Evolutionary conservation across 495 filamentous ascomycete species (phyloP).

Genomic region (Evernia prunastri): DNA sequence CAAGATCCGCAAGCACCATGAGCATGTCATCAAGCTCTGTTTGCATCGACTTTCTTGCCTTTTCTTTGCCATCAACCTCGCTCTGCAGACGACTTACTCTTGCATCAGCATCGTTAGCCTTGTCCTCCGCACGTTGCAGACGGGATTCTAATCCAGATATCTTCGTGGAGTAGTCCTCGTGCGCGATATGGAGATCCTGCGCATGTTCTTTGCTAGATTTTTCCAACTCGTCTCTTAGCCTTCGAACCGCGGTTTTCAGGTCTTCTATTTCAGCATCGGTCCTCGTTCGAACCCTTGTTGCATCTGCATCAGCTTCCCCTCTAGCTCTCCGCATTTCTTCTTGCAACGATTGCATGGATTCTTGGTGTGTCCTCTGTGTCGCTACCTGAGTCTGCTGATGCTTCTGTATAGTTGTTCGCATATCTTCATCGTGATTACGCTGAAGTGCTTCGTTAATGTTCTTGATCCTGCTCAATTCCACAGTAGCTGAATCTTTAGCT

Average conservation of each 20-base stretch:
- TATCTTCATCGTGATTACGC: slow-evolving; percentile 57
- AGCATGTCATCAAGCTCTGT: slow-evolving; percentile 76
- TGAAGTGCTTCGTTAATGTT: slow-evolving; percentile 67
- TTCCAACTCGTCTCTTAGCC: slow-evolving; percentile 54
- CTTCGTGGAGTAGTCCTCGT: slow-evolving; percentile 48
- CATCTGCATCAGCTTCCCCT: slow-evolving; percentile 45
- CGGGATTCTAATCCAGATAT: slow-evolving; percentile 40
- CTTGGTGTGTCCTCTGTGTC: slow-evolving; percentile 42
- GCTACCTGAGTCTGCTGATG: slow-evolving; percentile 41
- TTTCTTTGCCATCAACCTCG: slow-evolving; percentile 50
- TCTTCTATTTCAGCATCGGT: slow-evolving; percentile 59
- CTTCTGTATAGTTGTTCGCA: slow-evolving; percentile 43
- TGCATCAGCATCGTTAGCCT: slow-evolving; percentile 34
- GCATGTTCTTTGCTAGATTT: slow-evolving; percentile 49
- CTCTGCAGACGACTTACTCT: slow-evolving; percentile 32
- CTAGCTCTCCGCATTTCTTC: slow-evolving; percentile 43
- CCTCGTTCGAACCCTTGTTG: slow-evolving; percentile 40
- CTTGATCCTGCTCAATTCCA: slow-evolving; percentile 61
- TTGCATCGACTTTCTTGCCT: slow-evolving; percentile 57
- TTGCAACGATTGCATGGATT: slow-evolving; percentile 43
- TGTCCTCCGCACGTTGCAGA: slow-evolving; percentile 36
- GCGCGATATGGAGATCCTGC: slow-evolving; percentile 53
- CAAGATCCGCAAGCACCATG: slow-evolving; percentile 83
- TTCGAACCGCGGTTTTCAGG: slow-evolving; percentile 51
- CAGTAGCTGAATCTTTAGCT: slow-evolving; percentile 57